Base-by-base conservation (phyloP, 495 filamentous ascomycete genomes). In the Cudoniella acicularis region DNA sequence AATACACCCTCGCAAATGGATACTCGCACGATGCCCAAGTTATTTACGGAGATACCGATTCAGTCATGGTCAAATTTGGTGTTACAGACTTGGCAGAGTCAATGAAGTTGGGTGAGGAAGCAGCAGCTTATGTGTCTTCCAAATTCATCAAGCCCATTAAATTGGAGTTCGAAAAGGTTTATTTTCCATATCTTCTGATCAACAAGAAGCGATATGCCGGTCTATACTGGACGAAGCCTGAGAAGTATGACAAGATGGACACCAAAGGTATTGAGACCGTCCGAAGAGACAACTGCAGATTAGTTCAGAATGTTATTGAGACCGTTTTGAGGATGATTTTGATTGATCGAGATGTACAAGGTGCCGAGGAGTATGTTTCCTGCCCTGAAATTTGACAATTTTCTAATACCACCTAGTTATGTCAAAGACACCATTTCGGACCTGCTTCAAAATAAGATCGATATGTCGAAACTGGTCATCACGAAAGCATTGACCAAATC, bases 131-230 rank as follows among this genome's bases (percentile, higher is more conserved):
- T 62, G 94, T 99, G 4, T 97, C 93, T 0, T 77, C 81, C 21
- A 96, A 96, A 68, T 98, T 98, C 72, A 75, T 91, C 70, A 91
- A 87, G 63, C 94, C 94, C 4, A 99, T 99, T 77, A 99, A 97
- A 75, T 82, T 99, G 17, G 94, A 99, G 69, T 99, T 99, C 75
- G 94, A 99, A 69, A 99, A 99, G 73, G 94, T 99, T 1, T 99
- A 99, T 72, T 99, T 89, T 69, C 94, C 94, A 0, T 99, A 99
- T 70, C 80, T 99, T 27, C 79, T 99, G 43, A 99, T 99, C 83
- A 99, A 99, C 83, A 99, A 99, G 75, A 99, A 99, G 80, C 88
- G 94, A 54, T 99, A 99, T 64, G 94, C 94, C 11, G 94, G 94
- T 27, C 77, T 99, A 13, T 98, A 92, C 75, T 99, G 93, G 92